Evolutionary conservation across 1,139 yeast species (phyloP).

Genomic region (Lodderomyces elongisporus): DNA sequence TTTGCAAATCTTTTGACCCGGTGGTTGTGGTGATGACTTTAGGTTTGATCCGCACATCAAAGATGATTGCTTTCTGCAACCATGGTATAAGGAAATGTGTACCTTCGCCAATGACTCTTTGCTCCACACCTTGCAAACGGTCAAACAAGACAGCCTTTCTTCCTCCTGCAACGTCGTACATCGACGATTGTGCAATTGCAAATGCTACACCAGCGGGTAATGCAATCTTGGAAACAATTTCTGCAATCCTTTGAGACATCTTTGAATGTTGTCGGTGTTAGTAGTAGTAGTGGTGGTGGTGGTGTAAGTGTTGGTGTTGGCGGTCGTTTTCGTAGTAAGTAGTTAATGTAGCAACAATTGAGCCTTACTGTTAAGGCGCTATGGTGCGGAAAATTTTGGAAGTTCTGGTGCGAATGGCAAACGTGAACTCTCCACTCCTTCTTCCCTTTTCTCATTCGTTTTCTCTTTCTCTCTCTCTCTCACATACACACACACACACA

Average conservation of each 20-base stretch:
- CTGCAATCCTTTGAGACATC: conserved; percentile 39
- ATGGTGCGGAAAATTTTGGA: too few relatives aligned
- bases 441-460: too few relatives aligned
- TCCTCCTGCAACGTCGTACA: conserved; percentile 95
- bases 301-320: background rate
- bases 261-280: background rate
- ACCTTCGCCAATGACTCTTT: conserved; percentile 88
- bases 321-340: too few relatives aligned
- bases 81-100: conserved; percentile 94
- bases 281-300: conserved; percentile 1
- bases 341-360: too few relatives aligned
- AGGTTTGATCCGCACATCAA: conserved; percentile 88
- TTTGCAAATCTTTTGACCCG: conserved; percentile 95
- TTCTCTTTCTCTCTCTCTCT: too few relatives aligned
- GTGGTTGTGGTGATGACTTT: conserved; percentile 92
- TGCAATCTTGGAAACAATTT: conserved; percentile 47
- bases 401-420: too few relatives aligned
- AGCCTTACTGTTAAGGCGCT: too few relatives aligned
- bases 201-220: conserved; percentile 66
- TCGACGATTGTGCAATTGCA: conserved; percentile 63
- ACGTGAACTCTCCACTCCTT: too few relatives aligned
- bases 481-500: too few relatives aligned
- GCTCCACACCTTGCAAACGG: conserved; percentile 84
- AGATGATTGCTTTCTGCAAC: conserved; percentile 87
- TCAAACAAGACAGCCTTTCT: conserved; percentile 94